Conservation (phyloP, 2,329 filamentous ascomycete species). For the Microcera coccophila region DNA sequence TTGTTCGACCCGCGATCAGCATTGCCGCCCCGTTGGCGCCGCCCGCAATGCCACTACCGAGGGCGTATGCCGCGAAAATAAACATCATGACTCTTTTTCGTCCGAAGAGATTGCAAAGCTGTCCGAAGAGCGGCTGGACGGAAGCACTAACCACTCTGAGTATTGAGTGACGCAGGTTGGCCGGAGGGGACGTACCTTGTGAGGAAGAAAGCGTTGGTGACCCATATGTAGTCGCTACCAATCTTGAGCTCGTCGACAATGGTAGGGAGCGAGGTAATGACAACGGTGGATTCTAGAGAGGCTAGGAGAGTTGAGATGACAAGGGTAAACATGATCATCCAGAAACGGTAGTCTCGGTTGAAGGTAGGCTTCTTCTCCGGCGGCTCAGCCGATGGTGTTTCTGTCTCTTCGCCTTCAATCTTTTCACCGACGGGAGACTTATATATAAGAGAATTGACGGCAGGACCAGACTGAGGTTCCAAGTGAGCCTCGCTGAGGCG, state of each 20-base stretch:
- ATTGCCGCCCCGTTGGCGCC: conserved; percentile 37
- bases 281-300: conserved; percentile 23
- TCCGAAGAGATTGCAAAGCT: conserved; percentile 51
- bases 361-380: conserved; percentile 3
- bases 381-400: background rate
- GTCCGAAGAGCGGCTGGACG: conserved; percentile 48
- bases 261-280: conserved; percentile 25
- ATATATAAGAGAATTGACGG: too few species aligned
- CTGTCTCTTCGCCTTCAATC: background rate
- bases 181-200: conserved; percentile 9
- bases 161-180: background rate
- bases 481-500: too few species aligned
- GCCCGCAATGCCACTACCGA: conserved; percentile 49
- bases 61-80: conserved; percentile 43
- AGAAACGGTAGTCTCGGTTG: conserved; percentile 23
- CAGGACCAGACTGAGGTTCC: too few species aligned
- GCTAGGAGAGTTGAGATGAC: conserved; percentile 19
- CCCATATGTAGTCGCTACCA: conserved; percentile 28
- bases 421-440: background rate
- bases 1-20: conserved; percentile 39
- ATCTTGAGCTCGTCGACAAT: conserved; percentile 22
- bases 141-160: conserved; percentile 18
- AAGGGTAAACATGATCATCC: conserved; percentile 25
- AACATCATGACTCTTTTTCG: conserved; percentile 40
- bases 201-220: conserved; percentile 28